Percentiles rank a stretch among this genome's conserved stretches.
These are phyloP conservation scores for Hibiscus mutabilis DNA, from an alignment of 345 rosid species.

Conservation along the genomic window DNA sequence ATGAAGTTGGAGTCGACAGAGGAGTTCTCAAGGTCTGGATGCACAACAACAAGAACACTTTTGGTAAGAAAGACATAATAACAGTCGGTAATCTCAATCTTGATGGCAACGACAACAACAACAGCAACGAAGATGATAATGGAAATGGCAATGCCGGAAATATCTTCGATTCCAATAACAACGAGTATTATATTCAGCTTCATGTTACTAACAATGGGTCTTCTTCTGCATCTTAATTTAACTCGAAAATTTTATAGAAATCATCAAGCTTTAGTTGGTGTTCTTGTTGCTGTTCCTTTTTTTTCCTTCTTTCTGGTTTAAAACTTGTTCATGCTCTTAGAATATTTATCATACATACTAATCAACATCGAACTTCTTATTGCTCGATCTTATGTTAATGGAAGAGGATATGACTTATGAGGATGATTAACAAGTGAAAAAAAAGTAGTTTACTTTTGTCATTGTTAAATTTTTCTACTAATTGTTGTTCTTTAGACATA, in stretches of 20 bases:
- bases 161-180: background rate
- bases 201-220: background rate
- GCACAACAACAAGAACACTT: conserved; percentile 61
- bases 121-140: background rate
- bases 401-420: conserved; percentile 7
- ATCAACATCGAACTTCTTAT: background rate
- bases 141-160: background rate
- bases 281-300: background rate
- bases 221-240: conserved; percentile 13
- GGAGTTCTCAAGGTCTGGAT: conserved; percentile 81
- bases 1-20: conserved; percentile 52
- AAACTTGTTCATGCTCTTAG: background rate
- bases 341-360: background rate
- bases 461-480: conserved; percentile 11
- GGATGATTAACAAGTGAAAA: conserved; percentile 10
- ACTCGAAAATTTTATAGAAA: background rate
- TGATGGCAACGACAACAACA: conserved; percentile 11
- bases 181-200: conserved; percentile 15
- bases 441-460: conserved; percentile 2
- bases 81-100: conserved; percentile 17
- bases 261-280: background rate
- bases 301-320: background rate
- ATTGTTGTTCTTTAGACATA: background rate
- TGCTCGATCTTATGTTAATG: background rate
- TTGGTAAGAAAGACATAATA: conserved; percentile 28